Evolutionary conservation across 352 stramenopile genomes (phyloP), one percentile per base, ranked within the genome.

Genomic region (Globisporangium carolinianum): DNA sequence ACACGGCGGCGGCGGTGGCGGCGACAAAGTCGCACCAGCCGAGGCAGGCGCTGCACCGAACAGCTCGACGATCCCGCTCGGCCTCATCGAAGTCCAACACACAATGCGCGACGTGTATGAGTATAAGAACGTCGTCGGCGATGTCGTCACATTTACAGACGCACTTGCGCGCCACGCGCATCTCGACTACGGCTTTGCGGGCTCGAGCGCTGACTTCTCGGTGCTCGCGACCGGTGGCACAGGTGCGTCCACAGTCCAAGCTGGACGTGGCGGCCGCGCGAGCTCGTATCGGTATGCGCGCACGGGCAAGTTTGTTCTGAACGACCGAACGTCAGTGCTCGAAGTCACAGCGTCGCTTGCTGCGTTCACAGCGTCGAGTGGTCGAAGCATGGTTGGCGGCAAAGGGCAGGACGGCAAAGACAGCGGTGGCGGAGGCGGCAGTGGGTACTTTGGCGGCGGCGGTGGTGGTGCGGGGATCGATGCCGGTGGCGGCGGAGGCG

Each of bases 371-470:
- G 78, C 83, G 11, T 75, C 80, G 4, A 66, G 64, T 14, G 78
- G 80, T 8, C 70, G 68, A 47, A 58, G 58, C 37, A 18, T 63
- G 18, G 48, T 48, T 5, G 79, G 86, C 4, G 86, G 86, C 3
- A 75, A 78, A 17, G 86, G 84, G 4, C 78, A 89, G 60, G 79
- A 89, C 45, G 83, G 86, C 1, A 83, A 86, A 54, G 77, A 91
- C 58, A 80, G 66, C 11, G 84, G 86, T n/a, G 86, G 86, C 5
- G 86, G 86, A 5, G 86, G 84, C 45, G 86, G 86, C 0, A 79
- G 72, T 4, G 86, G 86, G 1, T 91, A 73, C 52, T 94, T 75
- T 58, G 86, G 86, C 6, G 86, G 86, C 4, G 86, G 83, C 45
- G 78, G 81, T 5, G 83, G 83, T 35, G 81, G 83, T 0, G 60